Base-by-base conservation (phyloP, 352 stramenopile species). In the Globisporangium camurandrum region DNA sequence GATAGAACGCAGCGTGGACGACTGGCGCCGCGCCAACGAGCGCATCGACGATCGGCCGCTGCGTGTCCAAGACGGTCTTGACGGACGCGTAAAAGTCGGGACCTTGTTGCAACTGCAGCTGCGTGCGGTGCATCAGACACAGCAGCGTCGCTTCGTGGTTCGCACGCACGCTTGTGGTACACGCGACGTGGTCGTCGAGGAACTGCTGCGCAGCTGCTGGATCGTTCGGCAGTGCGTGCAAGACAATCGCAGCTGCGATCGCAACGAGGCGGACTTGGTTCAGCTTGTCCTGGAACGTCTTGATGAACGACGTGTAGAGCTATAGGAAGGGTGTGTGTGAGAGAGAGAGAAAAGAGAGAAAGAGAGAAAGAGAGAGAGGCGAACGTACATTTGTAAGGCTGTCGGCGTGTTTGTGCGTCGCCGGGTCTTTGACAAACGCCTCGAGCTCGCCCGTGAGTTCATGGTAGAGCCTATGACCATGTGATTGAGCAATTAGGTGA, bases 221-320 rank as follows among this genome's bases (percentile, higher is more conserved):
- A 48, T 88, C 69, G 38, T 67, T 62, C 38, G 74, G 84, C 46
- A 88, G 82, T 24, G 64, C 40, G 49, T 86, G 91, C 51, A 98
- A 95, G n/a, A n/a, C n/a, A n/a, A n/a, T n/a, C 44, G 90, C 69
- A n/a, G 76, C 83, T 39, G 92, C 95, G 54, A 98, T 97, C 43
- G 77, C 65, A 14, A 96, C 88, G 34, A 98, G 69, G 22, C 78
- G 79, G 51, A 98, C 92, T 62, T 96, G 86, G 79, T 98, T 98
- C 23, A 99, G 67, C 62, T 97, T 98, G 56, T 88, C 84, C 60
- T 98, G 91, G 58, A 99, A 95, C 28, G 67, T 84, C 49, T 75
- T 69, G 44, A 99, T 84, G 50, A 99, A 98, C 46, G 98, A 78
- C 49, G 86, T 81, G 71, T 97, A 98, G 17, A 99, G 72, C 47